Base-by-base conservation (phyloP, 441 rosid genomes). In the Melastoma candidum region DNA sequence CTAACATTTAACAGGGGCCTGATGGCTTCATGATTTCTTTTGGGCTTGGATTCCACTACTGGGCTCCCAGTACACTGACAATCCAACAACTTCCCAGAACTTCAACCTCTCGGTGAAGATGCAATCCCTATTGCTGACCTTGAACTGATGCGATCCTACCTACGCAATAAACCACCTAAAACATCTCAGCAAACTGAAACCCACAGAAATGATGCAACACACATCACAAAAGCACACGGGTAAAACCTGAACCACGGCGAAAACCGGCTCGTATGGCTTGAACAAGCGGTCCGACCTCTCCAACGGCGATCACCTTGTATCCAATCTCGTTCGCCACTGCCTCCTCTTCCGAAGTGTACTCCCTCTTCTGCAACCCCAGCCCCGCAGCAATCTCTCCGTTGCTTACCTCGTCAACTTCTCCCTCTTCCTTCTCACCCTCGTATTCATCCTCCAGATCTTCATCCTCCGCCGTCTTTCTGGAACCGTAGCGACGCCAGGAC, bases 81-180 rank as follows among this genome's bases (percentile, higher is more conserved):
- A n/a, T n/a, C n/a, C n/a, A n/a, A n/a, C n/a, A 26, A 92, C 82
- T 54, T 92, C 88, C 53, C 97, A 92, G 74, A 79, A 86, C 68
- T 88, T 92, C 80, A 86, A 76, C 60, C 72, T 84, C 78, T 88
- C 95, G 0, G 84, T 68, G 71, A 76, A 88, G 55, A 92, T 74
- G 50, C 80, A 79, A 73, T 92, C 95, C 12, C 87, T 81, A 46
- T 84, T 88, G 81, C 97, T 82, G 54, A 92, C 95, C 76, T 88
- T 92, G 48, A 92, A 88, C 73, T 92, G 97, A 64, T 88, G 92
- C 4, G 95, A 92, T 12, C 95, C 98, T 60, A 92, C 76, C 98
- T 84, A 71, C 47, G 12, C 12, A 56, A 11, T 11, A 56, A 47
- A 26, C n/a, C 44, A 41, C 12, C 39, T 49, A 4, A 55, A 46